Conservation (phyloP, 495 filamentous ascomycete species). For the Neurospora intermedia region DNA sequence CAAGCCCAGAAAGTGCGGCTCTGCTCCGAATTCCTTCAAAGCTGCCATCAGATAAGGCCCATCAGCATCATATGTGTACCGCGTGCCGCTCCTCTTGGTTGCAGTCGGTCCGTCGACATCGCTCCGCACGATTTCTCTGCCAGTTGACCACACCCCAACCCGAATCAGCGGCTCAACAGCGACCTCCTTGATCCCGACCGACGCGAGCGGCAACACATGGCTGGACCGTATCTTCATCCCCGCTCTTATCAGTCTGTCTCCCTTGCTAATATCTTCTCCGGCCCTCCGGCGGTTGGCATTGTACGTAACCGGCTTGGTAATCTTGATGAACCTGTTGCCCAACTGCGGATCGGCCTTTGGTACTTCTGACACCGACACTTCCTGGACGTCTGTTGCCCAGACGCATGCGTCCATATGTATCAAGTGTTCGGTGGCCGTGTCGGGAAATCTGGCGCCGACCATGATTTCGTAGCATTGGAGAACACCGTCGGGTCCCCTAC, state of each 20-base stretch:
- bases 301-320: not conserved
- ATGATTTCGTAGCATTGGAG: not conserved
- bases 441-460: not conserved
- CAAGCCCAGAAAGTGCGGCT: not conserved
- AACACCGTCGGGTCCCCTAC: not conserved
- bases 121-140: not conserved
- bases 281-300: not conserved
- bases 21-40: not conserved
- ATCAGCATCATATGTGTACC: not conserved
- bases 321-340: not conserved
- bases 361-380: not conserved
- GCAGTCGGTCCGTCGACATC: not conserved
- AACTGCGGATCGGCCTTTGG: not conserved
- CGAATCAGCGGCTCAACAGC: not conserved
- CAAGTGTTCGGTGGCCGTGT: not conserved
- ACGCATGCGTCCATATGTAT: not conserved
- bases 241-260: not conserved
- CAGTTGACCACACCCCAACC: not conserved
- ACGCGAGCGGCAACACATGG: not conserved
- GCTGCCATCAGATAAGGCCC: not conserved
- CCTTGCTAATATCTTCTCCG: not conserved
- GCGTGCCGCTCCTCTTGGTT: not conserved
- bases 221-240: not conserved
- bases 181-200: not conserved
- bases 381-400: not conserved